These are phyloP conservation scores for Pythium volutum DNA, from an alignment of 352 stramenopile genomes.

Conservation along the genomic window DNA sequence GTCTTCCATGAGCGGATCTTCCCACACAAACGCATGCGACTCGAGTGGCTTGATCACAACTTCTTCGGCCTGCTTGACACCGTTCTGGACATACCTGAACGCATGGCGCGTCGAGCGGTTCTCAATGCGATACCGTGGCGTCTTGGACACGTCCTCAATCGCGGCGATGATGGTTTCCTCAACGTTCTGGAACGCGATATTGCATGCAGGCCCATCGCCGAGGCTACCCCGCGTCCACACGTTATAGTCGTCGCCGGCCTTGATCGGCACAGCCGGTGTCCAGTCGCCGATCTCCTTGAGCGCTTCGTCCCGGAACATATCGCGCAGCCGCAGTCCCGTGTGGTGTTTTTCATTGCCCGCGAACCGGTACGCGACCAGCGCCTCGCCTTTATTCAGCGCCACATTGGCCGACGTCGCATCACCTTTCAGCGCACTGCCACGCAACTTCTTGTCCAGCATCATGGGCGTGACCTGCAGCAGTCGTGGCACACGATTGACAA, in stretches of 20 bases:
- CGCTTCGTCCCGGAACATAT: conserved; percentile 42
- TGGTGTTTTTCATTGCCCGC: conserved; percentile 70
- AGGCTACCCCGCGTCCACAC: conserved; percentile 73
- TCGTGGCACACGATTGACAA: conserved; percentile 63
- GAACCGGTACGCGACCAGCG: conserved; percentile 65
- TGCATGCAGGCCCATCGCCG: conserved; percentile 71
- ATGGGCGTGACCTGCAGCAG: conserved; percentile 69
- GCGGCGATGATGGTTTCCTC: conserved; percentile 72
- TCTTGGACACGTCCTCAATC: conserved; percentile 64
- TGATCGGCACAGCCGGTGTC: conserved; percentile 49
- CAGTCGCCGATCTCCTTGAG: conserved; percentile 51
- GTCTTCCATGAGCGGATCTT: conserved; percentile 55
- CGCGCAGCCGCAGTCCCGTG: conserved; percentile 58
- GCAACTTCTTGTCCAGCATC: conserved; percentile 74
- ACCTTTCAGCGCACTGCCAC: conserved; percentile 12
- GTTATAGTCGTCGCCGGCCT: conserved; percentile 24
- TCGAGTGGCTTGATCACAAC: conserved; percentile 63
- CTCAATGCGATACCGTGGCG: conserved; percentile 79
- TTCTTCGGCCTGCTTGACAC: conserved; percentile 56
- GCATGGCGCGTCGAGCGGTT: conserved; percentile 73
- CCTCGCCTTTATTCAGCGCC: conserved; percentile 49
- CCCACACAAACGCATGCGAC: conserved; percentile 81
- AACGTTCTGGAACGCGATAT: conserved; percentile 50
- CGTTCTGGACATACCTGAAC: conserved; percentile 74
- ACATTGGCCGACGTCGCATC: conserved; percentile 25